A percentile compares a stretch with the other conserved stretches of the same genome.
phyloP scores from a whole-genome alignment of 257 asterid genomes.

The Ehretia macrophylla region DNA sequence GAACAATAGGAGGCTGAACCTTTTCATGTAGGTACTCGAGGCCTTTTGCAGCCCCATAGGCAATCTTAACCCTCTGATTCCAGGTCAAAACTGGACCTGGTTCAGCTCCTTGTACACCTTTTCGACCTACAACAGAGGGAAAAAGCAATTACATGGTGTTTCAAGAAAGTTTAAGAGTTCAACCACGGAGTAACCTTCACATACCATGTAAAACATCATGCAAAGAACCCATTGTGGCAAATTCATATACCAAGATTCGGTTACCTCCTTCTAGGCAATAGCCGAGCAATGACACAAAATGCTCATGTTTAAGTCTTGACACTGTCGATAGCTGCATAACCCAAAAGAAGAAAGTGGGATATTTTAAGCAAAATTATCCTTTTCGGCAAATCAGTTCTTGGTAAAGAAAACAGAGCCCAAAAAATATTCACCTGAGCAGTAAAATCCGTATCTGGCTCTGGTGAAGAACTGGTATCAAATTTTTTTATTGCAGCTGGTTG shows the following conservation, averaged over 20 bases:
- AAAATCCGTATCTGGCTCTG: conserved; percentile 66
- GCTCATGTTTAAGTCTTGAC: conserved; percentile 69
- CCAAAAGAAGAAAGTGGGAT: neutral
- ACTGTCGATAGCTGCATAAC: conserved; percentile 55
- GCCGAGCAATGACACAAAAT: conserved; percentile 67
- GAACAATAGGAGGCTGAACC: conserved; percentile 79
- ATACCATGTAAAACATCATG: conserved; percentile 86
- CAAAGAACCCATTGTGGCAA: conserved; percentile 75
- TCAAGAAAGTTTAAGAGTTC: neutral
- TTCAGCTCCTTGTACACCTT: conserved; percentile 95
- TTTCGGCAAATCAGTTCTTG: too few relatives aligned
- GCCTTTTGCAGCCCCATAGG: conserved; percentile 88
- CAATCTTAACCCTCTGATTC: conserved; percentile 81
- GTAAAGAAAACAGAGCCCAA: neutral
- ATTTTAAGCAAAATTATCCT: neutral
- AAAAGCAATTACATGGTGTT: neutral
- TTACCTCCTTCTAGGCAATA: conserved; percentile 70
- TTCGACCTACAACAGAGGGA: conserved; percentile 45
- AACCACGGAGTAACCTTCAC: neutral
- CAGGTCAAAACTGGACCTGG: conserved; percentile 88
- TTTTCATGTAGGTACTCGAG: conserved; percentile 85
- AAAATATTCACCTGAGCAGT: conserved; percentile 47
- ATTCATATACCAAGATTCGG: conserved; percentile 62
- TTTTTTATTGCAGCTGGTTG: conserved; percentile 61
- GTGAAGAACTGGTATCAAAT: conserved; percentile 61